Evolutionary conservation across 78 protist genomes (phyloP).

Genomic region (Guillardia theta): DNA sequence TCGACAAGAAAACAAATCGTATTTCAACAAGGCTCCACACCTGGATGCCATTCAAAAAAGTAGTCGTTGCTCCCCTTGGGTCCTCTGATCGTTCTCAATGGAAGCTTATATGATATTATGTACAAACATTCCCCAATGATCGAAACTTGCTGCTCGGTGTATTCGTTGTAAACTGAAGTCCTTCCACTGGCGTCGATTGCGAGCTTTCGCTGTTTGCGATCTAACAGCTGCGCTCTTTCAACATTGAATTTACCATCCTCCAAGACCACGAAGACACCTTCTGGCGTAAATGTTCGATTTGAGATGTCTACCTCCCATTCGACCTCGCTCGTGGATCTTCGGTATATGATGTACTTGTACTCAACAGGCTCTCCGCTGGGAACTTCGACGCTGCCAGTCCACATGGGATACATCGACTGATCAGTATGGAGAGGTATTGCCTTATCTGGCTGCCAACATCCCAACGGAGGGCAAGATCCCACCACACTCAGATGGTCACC

Average conservation of each 20-base stretch:
- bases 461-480: background rate
- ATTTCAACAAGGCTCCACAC: too few species aligned
- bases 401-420: background rate
- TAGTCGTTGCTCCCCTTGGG: background rate
- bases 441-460: background rate
- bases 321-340: background rate
- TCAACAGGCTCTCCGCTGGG: background rate
- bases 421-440: background rate
- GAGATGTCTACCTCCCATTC: background rate
- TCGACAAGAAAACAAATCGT: too few species aligned
- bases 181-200: background rate
- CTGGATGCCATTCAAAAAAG: background rate
- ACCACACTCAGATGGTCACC: background rate
- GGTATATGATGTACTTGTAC: background rate
- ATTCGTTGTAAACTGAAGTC: background rate
- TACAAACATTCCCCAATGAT: background rate
- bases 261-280: background rate
- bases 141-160: background rate
- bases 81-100: background rate
- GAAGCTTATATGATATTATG: background rate
- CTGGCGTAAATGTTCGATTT: background rate
- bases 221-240: background rate
- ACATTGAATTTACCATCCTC: slow-evolving; percentile 17
- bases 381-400: background rate
- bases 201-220: background rate